Conservation (phyloP, 1,284 basidiomycete species). For the Cryptococcus hybrid region DNA sequence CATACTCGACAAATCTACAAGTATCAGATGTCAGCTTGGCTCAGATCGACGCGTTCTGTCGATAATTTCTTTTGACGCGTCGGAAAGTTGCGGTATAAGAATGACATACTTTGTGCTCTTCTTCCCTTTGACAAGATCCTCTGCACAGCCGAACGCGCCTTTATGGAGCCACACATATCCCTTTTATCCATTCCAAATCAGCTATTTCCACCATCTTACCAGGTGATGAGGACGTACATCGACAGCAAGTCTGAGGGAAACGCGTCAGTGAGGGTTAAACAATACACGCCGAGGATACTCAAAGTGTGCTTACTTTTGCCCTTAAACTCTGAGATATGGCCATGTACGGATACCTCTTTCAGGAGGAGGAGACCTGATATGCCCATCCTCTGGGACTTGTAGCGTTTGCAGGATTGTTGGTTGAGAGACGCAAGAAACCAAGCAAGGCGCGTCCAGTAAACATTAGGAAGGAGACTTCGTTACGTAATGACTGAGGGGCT, state of each 20-base stretch:
- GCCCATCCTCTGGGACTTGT: conserved; percentile 61
- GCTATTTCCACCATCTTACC: neutral
- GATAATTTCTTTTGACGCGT: conserved; percentile 10
- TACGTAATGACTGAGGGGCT: too few relatives aligned
- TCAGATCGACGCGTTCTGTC: neutral
- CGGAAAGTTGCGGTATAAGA: neutral
- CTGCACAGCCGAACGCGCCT: conserved; percentile 87
- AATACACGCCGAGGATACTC: neutral
- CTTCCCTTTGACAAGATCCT: conserved; percentile 82
- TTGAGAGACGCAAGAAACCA: neutral
- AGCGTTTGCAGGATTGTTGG: neutral
- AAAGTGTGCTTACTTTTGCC: conserved; percentile 62
- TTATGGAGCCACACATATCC: conserved; percentile 98
- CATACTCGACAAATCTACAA: conserved; percentile 87
- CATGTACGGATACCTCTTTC: conserved; percentile 79
- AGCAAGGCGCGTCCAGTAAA: neutral
- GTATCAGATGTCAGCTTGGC: too few relatives aligned
- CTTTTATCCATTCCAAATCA: conserved; percentile 50
- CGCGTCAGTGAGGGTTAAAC: neutral
- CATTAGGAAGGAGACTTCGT: too few relatives aligned
- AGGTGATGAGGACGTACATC: conserved; percentile 28
- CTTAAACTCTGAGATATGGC: conserved; percentile 73
- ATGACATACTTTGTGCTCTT: conserved; percentile 71
- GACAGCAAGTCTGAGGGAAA: conserved; percentile 25
- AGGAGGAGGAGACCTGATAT: conserved; percentile 90